These are phyloP conservation scores for Hyaloscypha hepaticicola DNA, from an alignment of 495 filamentous ascomycete species.

Conservation along the genomic window DNA sequence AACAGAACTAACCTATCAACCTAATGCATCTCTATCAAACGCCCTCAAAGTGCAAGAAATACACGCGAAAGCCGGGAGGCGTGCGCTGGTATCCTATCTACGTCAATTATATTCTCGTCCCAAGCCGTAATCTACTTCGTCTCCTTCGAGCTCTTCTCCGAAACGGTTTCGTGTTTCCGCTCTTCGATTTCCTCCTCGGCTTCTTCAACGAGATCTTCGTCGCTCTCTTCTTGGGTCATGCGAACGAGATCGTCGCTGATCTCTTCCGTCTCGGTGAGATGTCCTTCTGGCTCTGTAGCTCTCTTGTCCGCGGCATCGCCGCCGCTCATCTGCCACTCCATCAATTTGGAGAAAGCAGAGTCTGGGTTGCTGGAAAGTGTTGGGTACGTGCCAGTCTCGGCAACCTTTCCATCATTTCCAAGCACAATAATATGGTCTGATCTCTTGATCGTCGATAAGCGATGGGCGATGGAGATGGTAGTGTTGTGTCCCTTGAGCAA, in stretches of 20 bases:
- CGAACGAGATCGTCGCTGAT: slow-evolving; percentile 22
- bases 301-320: slow-evolving; percentile 50
- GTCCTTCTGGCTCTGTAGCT: slow-evolving; percentile 25
- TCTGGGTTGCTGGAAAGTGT: slow-evolving; percentile 67
- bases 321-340: slow-evolving; percentile 99
- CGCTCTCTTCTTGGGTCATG: slow-evolving; percentile 16
- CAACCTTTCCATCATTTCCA: slow-evolving; percentile 77
- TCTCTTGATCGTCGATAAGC: slow-evolving; percentile 92
- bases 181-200: not conserved
- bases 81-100: not conserved
- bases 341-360: slow-evolving; percentile 88
- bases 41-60: not conserved
- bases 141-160: not conserved
- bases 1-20: not conserved
- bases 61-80: not conserved
- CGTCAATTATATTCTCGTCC: not conserved
- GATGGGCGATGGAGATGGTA: slow-evolving; percentile 95
- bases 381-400: slow-evolving; percentile 82
- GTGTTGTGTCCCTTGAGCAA: slow-evolving; percentile 85
- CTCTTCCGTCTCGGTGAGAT: slow-evolving; percentile 28
- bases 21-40: not conserved
- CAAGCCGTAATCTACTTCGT: not conserved
- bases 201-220: slow-evolving; percentile 1
- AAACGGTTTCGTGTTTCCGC: not conserved
- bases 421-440: slow-evolving; percentile 91